These are phyloP conservation scores for Byssochlamys sp. DNA, from an alignment of 2,329 filamentous ascomycete species.

Conservation along the genomic window DNA sequence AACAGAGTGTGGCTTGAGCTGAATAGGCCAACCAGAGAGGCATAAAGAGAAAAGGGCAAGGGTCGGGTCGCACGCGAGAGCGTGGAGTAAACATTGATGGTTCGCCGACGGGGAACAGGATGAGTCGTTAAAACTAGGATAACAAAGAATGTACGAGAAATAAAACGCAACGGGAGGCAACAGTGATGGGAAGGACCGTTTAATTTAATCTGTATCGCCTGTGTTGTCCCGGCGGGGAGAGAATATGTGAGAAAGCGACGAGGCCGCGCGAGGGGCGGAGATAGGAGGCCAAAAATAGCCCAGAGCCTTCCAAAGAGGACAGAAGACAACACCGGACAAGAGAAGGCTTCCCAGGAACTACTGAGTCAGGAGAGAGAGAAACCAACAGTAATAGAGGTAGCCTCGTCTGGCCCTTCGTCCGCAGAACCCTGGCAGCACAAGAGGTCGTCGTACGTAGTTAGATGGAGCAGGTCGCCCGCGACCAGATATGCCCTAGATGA, in stretches of 20 bases:
- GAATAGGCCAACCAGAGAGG: slow-evolving; percentile 5
- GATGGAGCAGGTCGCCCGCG: background rate
- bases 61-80: slow-evolving; percentile 9
- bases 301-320: background rate
- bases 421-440: background rate
- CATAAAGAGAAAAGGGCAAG: slow-evolving; percentile 6
- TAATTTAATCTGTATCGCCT: background rate
- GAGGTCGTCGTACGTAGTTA: background rate
- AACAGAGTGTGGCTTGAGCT: slow-evolving; percentile 2
- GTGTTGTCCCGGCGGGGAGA: background rate
- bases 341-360: background rate
- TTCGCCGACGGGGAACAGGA: slow-evolving; percentile 2
- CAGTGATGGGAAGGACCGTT: background rate
- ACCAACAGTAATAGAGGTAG: background rate
- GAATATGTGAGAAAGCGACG: background rate
- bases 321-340: background rate
- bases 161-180: background rate
- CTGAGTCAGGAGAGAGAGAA: background rate
- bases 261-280: background rate
- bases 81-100: slow-evolving; percentile 17
- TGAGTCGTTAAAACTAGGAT: slow-evolving; percentile 5
- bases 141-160: slow-evolving; percentile 4
- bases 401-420: background rate
- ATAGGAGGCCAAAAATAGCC: background rate
- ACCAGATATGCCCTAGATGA: background rate